phyloP scores from a whole-genome alignment of 2,329 filamentous ascomycete species.

The Rasamsonia emersonii region DNA sequence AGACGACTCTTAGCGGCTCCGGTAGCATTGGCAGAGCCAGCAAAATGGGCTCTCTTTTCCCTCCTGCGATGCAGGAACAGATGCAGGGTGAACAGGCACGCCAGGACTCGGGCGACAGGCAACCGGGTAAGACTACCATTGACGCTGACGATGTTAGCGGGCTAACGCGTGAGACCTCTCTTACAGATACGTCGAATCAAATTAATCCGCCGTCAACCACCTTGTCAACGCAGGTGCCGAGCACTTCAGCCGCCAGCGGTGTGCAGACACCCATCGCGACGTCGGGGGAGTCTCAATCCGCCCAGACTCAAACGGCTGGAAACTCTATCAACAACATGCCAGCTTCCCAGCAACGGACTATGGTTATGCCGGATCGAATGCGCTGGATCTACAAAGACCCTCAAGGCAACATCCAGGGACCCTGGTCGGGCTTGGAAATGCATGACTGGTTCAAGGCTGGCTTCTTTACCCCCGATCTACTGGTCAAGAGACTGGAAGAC shows the following conservation, averaged over 20 bases:
- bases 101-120: slow-evolving; percentile 54
- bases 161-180: slow-evolving; percentile 11
- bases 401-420: slow-evolving; percentile 82
- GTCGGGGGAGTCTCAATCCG: slow-evolving; percentile 21
- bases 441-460: slow-evolving; percentile 99
- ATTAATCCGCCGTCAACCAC: slow-evolving; percentile 20
- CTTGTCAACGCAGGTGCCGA: slow-evolving; percentile 27
- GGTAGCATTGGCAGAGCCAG: slow-evolving; percentile 66
- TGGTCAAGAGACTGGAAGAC: slow-evolving; percentile 93
- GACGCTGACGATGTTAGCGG: too few species aligned
- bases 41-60: slow-evolving; percentile 82
- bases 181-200: slow-evolving; percentile 22
- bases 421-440: slow-evolving; percentile 96
- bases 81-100: slow-evolving; percentile 58
- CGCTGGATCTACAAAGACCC: slow-evolving; percentile 97
- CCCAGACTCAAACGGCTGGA: slow-evolving; percentile 24
- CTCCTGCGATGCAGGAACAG: slow-evolving; percentile 80
- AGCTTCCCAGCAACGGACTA: slow-evolving; percentile 64
- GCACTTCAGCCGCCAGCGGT: slow-evolving; percentile 25
- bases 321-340: slow-evolving; percentile 60
- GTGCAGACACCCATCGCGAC: slow-evolving; percentile 21
- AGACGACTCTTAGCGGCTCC: slow-evolving; percentile 43
- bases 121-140: slow-evolving; percentile 44
- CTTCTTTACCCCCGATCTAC: slow-evolving; percentile 89
- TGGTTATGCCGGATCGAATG: slow-evolving; percentile 99